Base-by-base conservation (phyloP, 108 stramenopile genomes). In the Cyclotella choctawhatcheeana region DNA sequence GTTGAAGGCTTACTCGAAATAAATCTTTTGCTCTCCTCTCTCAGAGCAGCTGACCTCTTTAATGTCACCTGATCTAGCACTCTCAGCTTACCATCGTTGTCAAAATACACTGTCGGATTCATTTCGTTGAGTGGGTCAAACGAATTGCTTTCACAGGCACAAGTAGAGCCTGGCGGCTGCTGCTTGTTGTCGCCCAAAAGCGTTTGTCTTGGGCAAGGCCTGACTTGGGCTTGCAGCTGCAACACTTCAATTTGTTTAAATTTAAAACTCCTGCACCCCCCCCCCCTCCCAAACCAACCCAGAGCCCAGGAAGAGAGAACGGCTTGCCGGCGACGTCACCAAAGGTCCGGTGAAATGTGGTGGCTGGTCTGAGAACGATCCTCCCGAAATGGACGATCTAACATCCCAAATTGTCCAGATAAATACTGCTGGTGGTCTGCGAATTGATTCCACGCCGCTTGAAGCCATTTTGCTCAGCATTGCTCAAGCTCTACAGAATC, bases 1-100 rank as follows among this genome's bases (percentile, higher is more conserved):
- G 56, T n/a, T 61, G 35, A 61, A 61, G 26, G 34, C 73, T 47
- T 34, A 74, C 73, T 74, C 13, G 58, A 74, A 32, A 74, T 52
- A 25, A 74, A 74, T 59, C 17, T 43, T 47, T 65, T 25, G 47
- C 73, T 59, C 12, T 74, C 73, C 6, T 58, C 22, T 21, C 32
- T 62, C 20, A 65, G 32, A 35, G 24, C 27, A 24, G 56, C 37
- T 35, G 73, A 74, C 43, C 64, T 33, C 14, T 44, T 55, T 30
- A 29, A n/a, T 5, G 54, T 55, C 1, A 32, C 64, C 25, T 51
- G 64, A 59, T 74, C 14, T 1, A 74, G 54, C 12, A 74, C 6
- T 26, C 64, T 51, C 32, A 74, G 20, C 22, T 50, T 45, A 43
- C 43, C 47, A 12, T 66, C 58, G 20, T 50, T 53, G 45, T 74